Conservation (phyloP, 257 asterid species). For the Nicotiana noctiflora region DNA sequence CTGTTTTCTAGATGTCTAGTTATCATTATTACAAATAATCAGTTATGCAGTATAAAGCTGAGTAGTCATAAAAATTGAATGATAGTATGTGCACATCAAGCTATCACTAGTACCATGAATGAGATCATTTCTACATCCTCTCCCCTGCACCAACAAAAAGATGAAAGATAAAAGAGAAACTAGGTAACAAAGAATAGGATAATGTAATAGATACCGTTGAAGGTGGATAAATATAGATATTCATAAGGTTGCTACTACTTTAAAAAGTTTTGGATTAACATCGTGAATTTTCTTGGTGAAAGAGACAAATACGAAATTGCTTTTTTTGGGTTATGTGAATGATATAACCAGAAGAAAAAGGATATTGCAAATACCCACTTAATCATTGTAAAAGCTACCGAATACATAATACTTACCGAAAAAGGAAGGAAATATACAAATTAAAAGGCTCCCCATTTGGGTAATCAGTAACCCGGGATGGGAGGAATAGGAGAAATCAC, state of each 20-base stretch:
- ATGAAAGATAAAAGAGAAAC: no score
- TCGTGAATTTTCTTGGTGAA: neutral
- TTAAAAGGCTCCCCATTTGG: no score
- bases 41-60: neutral
- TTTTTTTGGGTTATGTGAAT: neutral
- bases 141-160: no score
- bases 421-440: neutral
- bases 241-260: neutral
- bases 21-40: neutral
- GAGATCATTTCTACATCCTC: no score
- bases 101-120: no score
- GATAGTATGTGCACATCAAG: no score
- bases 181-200: no score
- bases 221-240: no score
- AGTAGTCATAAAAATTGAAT: no score
- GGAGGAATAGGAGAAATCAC: no score
- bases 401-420: neutral
- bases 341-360: neutral
- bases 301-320: neutral
- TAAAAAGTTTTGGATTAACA: neutral
- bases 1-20: neutral
- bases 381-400: neutral
- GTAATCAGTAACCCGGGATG: no score
- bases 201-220: no score
- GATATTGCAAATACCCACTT: neutral